Percentiles rank a stretch among this genome's conserved stretches.
Evolutionary conservation across 768 basidiomycete species (phyloP).

Genomic region (Rhodotorula diobovata): DNA sequence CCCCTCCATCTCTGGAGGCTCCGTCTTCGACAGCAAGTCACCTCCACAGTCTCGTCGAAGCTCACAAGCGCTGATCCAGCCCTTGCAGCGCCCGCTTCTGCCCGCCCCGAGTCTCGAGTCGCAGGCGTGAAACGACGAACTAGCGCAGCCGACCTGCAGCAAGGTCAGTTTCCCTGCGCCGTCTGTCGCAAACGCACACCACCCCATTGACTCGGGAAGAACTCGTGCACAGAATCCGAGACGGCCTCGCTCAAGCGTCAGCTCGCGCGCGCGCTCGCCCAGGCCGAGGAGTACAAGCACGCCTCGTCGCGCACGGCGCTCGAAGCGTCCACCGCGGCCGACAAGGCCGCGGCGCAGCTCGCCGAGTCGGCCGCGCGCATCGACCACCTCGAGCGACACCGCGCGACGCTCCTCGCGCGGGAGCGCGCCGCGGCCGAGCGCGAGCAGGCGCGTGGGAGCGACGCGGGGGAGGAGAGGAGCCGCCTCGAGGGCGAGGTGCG

Average conservation of each 20-base stretch:
- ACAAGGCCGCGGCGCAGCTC: constrained; percentile 21
- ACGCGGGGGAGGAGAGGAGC: constrained; percentile 1
- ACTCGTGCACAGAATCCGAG: constrained; percentile 23
- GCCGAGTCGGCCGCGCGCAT: constrained; percentile 7
- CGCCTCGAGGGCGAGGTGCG: constrained; percentile 10
- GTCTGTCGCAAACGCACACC: too few species aligned
- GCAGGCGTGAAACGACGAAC: constrained; percentile 17
- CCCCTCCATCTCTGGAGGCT: constrained; percentile 17
- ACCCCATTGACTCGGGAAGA: neutral
- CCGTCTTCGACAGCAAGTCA: constrained; percentile 2
- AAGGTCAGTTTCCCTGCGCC: neutral
- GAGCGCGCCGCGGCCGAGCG: constrained; percentile 29
- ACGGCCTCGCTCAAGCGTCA: constrained; percentile 29
- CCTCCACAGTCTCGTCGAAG: too few species aligned
- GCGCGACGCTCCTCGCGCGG: constrained; percentile 30
- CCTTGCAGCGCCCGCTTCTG: neutral
- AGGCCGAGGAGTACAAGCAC: constrained; percentile 31
- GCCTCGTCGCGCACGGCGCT: constrained; percentile 17
- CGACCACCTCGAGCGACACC: constrained; percentile 36
- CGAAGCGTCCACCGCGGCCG: constrained; percentile 5
- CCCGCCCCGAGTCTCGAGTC: neutral
- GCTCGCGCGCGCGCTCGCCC: constrained; percentile 25
- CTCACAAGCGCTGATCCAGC: too few species aligned
- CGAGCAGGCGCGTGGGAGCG: neutral
- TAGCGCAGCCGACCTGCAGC: constrained; percentile 25